Evolutionary conservation across 2,329 filamentous ascomycete genomes (phyloP).

Genomic region (Arthrinium phaeospermum): DNA sequence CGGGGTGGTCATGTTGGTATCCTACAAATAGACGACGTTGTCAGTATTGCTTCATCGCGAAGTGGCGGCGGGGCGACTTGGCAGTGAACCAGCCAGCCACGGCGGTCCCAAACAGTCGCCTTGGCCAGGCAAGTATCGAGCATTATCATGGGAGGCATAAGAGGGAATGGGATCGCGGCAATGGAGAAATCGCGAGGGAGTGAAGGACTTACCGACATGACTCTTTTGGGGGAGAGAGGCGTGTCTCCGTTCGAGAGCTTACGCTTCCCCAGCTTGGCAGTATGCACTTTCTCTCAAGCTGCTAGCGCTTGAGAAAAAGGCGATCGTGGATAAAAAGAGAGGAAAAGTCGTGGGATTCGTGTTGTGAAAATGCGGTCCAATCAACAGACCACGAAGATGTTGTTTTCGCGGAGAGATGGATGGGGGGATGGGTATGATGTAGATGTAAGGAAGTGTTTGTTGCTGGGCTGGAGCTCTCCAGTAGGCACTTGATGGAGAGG

Average conservation of each 20-base stretch:
- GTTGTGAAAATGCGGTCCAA: background rate
- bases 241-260: conserved; percentile 67
- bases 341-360: background rate
- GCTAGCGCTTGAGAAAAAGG: conserved; percentile 27
- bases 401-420: conserved; percentile 2
- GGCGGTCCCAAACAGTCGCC: background rate
- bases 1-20: conserved; percentile 51
- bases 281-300: conserved; percentile 28
- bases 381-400: conserved; percentile 17
- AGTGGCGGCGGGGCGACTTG: conserved; percentile 17
- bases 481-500: background rate
- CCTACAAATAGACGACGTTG: conserved; percentile 41
- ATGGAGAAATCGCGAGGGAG: background rate
- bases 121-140: background rate
- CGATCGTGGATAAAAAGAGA: background rate
- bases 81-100: background rate
- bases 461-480: conserved; percentile 9
- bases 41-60: conserved; percentile 1
- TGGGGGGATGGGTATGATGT: background rate
- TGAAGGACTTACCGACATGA: conserved; percentile 61
- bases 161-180: background rate
- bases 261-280: conserved; percentile 69
- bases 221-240: conserved; percentile 60
- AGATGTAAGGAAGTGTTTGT: conserved; percentile 13
- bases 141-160: background rate